A percentile compares a stretch with the other conserved stretches of the same genome.
phyloP scores from a whole-genome alignment of 2,329 filamentous ascomycete species.

The Pseudocercospora musae region DNA sequence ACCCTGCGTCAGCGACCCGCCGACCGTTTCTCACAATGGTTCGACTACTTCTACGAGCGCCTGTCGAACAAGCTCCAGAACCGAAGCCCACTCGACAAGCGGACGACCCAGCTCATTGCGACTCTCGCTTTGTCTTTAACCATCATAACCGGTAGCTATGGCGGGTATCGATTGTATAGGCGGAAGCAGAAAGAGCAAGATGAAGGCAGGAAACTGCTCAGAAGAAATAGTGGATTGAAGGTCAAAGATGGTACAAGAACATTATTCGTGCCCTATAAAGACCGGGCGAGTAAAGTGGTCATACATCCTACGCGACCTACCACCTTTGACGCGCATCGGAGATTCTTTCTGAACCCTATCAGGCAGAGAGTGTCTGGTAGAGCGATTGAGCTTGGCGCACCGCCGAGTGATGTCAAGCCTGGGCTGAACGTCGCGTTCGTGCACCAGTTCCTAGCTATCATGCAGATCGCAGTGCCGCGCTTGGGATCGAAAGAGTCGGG shows the following conservation, averaged over 20 bases:
- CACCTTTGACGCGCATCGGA: conserved; percentile 92
- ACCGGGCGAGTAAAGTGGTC: conserved; percentile 82
- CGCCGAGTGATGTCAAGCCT: conserved; percentile 85
- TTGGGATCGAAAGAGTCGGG: conserved; percentile 96
- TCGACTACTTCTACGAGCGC: conserved; percentile 41
- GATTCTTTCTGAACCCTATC: conserved; percentile 88
- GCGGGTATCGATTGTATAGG: conserved; percentile 74
- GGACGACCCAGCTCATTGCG: conserved; percentile 68
- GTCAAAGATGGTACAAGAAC: conserved; percentile 94
- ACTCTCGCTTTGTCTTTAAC: conserved; percentile 72
- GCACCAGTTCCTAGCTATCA: conserved; percentile 90
- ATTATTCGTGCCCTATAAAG: conserved; percentile 90
- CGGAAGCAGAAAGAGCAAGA: conserved; percentile 72
- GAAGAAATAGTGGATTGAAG: conserved; percentile 87
- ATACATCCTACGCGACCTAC: conserved; percentile 87
- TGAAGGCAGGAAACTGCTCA: conserved; percentile 74
- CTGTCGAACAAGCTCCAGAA: conserved; percentile 48
- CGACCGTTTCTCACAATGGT: conserved; percentile 33
- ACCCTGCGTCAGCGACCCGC: conserved; percentile 56
- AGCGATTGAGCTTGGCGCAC: conserved; percentile 52
- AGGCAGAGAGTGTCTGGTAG: conserved; percentile 66
- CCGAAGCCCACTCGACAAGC: conserved; percentile 59
- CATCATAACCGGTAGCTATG: conserved; percentile 76
- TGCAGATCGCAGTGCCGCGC: conserved; percentile 96
- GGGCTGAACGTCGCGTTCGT: conserved; percentile 93